Evolutionary conservation across 2,329 filamentous ascomycete genomes (phyloP).

Genomic region (Biscogniauxia sp.): DNA sequence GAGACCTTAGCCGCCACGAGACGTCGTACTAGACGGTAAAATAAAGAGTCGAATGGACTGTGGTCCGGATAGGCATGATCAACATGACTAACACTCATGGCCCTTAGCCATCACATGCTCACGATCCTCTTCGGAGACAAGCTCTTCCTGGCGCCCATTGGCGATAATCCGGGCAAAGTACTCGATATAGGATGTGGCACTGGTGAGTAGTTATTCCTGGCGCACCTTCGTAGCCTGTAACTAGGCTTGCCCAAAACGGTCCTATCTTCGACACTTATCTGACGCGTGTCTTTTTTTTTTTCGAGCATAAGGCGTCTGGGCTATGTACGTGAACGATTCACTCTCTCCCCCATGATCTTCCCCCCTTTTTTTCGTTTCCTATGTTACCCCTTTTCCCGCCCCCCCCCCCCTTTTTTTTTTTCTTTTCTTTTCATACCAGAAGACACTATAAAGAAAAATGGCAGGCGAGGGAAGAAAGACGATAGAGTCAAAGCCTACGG

Average conservation of each 20-base stretch:
- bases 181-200: slow-evolving; percentile 23
- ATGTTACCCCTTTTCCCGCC: no score
- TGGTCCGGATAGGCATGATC: neutral
- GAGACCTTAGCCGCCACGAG: no score
- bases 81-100: neutral
- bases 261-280: neutral
- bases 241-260: no score
- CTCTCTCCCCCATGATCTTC: neutral
- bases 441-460: no score
- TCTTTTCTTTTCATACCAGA: no score
- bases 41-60: neutral
- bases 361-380: no score
- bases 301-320: slow-evolving; percentile 1
- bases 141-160: slow-evolving; percentile 19
- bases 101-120: slow-evolving; percentile 18
- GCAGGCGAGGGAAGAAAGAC: no score
- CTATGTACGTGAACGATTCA: neutral
- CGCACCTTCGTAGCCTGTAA: neutral
- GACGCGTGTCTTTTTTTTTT: neutral
- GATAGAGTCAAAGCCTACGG: no score
- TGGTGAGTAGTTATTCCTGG: slow-evolving; percentile 8
- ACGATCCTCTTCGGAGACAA: slow-evolving; percentile 15
- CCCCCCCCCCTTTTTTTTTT: no score
- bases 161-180: slow-evolving; percentile 13
- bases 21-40: neutral